These are phyloP conservation scores for Malus sylvestris DNA, from an alignment of 306 rosid species.

Conservation along the genomic window DNA sequence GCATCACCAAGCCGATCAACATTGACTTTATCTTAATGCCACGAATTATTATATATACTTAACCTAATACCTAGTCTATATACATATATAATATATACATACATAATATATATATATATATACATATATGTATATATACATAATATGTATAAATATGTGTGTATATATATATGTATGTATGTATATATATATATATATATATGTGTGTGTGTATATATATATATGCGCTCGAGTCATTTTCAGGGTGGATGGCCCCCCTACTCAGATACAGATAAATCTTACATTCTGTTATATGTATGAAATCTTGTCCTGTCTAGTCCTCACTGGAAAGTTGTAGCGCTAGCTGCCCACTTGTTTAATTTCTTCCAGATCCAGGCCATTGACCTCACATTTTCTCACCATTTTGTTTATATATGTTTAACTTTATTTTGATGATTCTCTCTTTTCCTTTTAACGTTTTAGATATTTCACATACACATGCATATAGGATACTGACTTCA, in stretches of 20 bases:
- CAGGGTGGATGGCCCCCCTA: conserved; percentile 19
- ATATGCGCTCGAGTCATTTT: conserved; percentile 13
- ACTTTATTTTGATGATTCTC: not conserved
- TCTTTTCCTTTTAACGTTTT: not conserved
- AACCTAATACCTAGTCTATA: not conserved
- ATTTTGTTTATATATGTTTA: not conserved
- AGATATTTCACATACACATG: not conserved
- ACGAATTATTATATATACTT: not conserved
- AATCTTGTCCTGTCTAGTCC: not conserved
- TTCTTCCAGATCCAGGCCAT: not conserved
- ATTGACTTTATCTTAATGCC: conserved; percentile 23
- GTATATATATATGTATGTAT: too few species aligned
- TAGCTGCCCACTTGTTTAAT: not conserved
- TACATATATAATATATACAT: too few species aligned
- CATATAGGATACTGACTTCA: not conserved
- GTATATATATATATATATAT: too few species aligned
- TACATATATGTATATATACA: too few species aligned
- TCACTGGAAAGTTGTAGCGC: conserved; percentile 8
- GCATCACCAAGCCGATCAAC: conserved; percentile 14
- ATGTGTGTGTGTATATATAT: too few species aligned
- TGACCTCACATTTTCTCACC: conserved; percentile 14
- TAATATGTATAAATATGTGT: too few species aligned
- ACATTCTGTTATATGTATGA: conserved; percentile 7
- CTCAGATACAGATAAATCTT: conserved; percentile 4
- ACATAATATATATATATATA: not conserved